A percentile compares a stretch with the other conserved stretches of the same genome.
phyloP scores from a whole-genome alignment of 441 rosid species.

The Manihot esculenta region DNA sequence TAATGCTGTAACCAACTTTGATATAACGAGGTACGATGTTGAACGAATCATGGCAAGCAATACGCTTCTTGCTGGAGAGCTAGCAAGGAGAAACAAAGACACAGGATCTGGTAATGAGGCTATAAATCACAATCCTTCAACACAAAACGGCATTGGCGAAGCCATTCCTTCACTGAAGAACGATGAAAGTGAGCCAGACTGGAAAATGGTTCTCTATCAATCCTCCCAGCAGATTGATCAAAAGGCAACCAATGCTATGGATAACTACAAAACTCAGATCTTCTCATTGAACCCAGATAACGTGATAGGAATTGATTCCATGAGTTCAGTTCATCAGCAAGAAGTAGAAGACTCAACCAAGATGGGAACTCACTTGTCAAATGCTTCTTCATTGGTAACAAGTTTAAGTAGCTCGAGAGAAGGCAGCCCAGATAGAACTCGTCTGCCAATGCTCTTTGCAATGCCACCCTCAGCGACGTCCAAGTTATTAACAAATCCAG shows the following conservation, averaged over 20 bases:
- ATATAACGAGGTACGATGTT: constrained; percentile 82
- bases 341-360: constrained; percentile 39
- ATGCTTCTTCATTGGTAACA: constrained; percentile 61
- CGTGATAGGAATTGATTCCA: constrained; percentile 33
- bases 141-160: constrained; percentile 22
- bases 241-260: constrained; percentile 18
- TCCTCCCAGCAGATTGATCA: constrained; percentile 37
- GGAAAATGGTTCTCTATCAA: constrained; percentile 51
- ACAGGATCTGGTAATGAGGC: constrained; percentile 27
- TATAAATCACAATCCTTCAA: constrained; percentile 21
- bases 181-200: constrained; percentile 23
- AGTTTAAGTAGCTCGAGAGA: constrained; percentile 63
- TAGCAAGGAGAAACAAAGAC: constrained; percentile 70
- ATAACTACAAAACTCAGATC: constrained; percentile 31
- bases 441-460: constrained; percentile 44
- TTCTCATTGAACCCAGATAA: constrained; percentile 40
- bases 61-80: constrained; percentile 82
- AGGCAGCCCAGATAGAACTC: constrained; percentile 59
- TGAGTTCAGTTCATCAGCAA: constrained; percentile 30
- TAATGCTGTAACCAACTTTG: constrained; percentile 93
- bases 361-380: constrained; percentile 49
- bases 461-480: constrained; percentile 54
- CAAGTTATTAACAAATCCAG: constrained; percentile 45
- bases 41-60: constrained; percentile 88
- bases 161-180: constrained; percentile 27